phyloP scores from a whole-genome alignment of 768 basidiomycete genomes.

The Cubamyces lactineus region DNA sequence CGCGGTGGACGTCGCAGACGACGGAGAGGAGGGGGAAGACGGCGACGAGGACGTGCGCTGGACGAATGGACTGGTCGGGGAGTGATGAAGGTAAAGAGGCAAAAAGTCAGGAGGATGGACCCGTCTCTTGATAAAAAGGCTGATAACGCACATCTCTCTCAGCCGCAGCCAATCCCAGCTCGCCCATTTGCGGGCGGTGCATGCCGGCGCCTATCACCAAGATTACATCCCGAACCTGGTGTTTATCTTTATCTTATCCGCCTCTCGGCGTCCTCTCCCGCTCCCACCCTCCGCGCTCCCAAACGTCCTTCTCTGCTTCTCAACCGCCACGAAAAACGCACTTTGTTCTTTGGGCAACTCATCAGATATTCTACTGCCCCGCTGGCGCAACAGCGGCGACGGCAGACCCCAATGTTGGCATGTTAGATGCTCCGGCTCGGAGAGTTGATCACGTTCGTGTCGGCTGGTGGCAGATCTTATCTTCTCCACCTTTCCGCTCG shows the following conservation, averaged over 20 bases:
- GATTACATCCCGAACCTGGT: background rate
- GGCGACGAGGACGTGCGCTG: slow-evolving; percentile 10
- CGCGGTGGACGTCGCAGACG: slow-evolving; percentile 8
- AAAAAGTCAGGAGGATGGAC: slow-evolving; percentile 23
- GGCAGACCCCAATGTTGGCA: background rate
- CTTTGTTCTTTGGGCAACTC: background rate
- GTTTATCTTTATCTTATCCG: slow-evolving; percentile 25
- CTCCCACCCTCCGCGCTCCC: background rate
- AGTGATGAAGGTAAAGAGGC: slow-evolving; percentile 25
- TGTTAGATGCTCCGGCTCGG: slow-evolving; percentile 12
- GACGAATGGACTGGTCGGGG: slow-evolving; percentile 12
- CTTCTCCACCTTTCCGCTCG: slow-evolving; percentile 7
- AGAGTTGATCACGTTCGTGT: slow-evolving; percentile 4
- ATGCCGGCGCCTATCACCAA: slow-evolving; percentile 19
- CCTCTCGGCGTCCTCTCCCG: background rate
- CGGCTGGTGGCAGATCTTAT: slow-evolving; percentile 22
- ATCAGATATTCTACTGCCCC: background rate
- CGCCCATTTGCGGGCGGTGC: slow-evolving; percentile 19
- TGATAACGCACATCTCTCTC: slow-evolving; percentile 21
- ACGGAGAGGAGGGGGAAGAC: slow-evolving; percentile 3
- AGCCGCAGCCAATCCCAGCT: slow-evolving; percentile 15
- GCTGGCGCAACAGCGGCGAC: background rate
- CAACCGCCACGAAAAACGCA: background rate
- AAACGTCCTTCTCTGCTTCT: background rate
- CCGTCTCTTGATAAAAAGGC: slow-evolving; percentile 25